Base-by-base conservation (phyloP, 345 rosid genomes). In the Turnera subulata region DNA sequence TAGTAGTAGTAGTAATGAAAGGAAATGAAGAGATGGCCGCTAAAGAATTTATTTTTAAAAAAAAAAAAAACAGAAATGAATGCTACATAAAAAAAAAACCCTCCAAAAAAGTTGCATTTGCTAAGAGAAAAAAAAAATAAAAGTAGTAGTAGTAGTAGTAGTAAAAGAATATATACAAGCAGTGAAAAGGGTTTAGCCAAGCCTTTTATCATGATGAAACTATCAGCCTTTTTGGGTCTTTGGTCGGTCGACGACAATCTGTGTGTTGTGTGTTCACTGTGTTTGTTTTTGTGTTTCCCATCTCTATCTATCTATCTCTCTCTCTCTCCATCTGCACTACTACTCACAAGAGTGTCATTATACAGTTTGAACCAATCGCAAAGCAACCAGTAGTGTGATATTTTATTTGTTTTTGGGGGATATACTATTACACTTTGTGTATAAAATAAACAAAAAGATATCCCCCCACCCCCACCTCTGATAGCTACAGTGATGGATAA, bases 181-280 rank as follows among this genome's bases (percentile, higher is more conserved):
- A 29, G 35, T 29, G 35, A 29, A 29, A 29, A 29, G 35, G 35
- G 35, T 29, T 29, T 32, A 65, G 45, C 71, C 72, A 72, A 48
- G 59, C 49, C 80, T 76, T 82, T 77, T 79, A 86, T 81, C 85
- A 88, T 88, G 83, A 81, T 81, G 83, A 78, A 72, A 46, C 66
- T 66, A 74, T 62, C 84, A 82, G 81, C 73, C 83, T 77, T 82
- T 72, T 79, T 68, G n/a, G 80, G 86, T 64, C 75, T 82, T 81
- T 83, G 96, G 96, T 92, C 89, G 89, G 91, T 83, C 95, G 96
- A 86, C 95, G 96, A 86, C 95, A 83, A 86, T 80, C 71, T 82
- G 85, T 78, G 94, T 70, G 81, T 80, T 76, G 80, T 75, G 84
- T 76, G 76, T 70, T 82, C 81, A 76, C 75, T 75, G 78, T 82